These are phyloP conservation scores for Byssothecium circinans DNA, from an alignment of 2,329 filamentous ascomycete species.

Conservation along the genomic window DNA sequence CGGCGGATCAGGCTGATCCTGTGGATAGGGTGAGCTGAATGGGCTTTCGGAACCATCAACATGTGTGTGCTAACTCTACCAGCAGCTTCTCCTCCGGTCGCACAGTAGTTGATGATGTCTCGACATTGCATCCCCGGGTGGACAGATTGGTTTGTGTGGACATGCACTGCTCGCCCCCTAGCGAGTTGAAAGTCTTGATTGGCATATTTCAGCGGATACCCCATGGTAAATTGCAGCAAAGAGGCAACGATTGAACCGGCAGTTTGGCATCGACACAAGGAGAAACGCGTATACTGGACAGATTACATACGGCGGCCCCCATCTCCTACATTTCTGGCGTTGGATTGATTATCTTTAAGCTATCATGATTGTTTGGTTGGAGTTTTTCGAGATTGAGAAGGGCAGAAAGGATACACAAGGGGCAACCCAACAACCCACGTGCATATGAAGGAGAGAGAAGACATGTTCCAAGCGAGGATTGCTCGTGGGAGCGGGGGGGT, in stretches of 20 bases:
- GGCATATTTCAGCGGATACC: conserved; percentile 3
- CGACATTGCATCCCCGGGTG: neutral
- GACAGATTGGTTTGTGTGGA: neutral
- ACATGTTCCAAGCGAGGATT: no score
- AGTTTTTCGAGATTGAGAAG: neutral
- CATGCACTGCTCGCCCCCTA: no score
- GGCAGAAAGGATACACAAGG: neutral
- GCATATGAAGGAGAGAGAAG: no score
- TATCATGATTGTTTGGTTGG: neutral
- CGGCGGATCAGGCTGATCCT: conserved; percentile 63
- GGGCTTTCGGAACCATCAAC: conserved; percentile 4
- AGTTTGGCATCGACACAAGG: neutral
- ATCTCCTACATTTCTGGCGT: conserved; percentile 4
- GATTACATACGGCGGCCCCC: no score
- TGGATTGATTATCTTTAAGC: neutral
- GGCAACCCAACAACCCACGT: neutral
- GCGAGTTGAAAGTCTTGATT: neutral
- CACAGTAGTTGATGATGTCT: conserved; percentile 8
- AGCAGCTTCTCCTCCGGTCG: conserved; percentile 12
- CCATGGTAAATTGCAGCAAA: neutral
- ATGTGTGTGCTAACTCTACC: neutral
- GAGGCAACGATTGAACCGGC: neutral
- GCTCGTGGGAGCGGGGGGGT: neutral
- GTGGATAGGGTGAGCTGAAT: conserved; percentile 56
- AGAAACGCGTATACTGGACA: neutral